These are phyloP conservation scores for Durio zibethinus DNA, from an alignment of 345 rosid genomes.

Conservation along the genomic window DNA sequence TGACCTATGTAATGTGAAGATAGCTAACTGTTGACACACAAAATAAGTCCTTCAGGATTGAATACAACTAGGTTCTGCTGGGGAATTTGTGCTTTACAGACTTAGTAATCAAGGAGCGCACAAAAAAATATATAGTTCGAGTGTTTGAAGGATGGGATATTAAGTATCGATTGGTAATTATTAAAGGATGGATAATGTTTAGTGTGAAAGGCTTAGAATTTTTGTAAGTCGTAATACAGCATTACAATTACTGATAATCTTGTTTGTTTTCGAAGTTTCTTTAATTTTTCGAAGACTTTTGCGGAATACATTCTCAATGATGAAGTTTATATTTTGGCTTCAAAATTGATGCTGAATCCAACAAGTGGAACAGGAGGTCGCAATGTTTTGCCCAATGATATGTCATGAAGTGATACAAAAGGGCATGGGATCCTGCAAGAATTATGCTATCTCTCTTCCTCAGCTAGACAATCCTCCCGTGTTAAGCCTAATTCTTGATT, in stretches of 20 bases:
- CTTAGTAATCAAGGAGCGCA: neutral
- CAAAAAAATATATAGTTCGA: neutral
- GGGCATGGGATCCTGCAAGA: conserved; percentile 80
- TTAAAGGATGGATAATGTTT: neutral
- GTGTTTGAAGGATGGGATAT: neutral
- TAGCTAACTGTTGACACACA: neutral
- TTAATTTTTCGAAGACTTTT: conserved; percentile 12
- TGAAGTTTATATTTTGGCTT: conserved; percentile 85
- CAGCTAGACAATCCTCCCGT: conserved; percentile 73
- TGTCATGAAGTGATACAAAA: conserved; percentile 68
- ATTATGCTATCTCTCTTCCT: conserved; percentile 74
- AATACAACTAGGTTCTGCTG: neutral
- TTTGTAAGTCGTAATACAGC: neutral
- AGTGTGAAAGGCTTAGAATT: neutral
- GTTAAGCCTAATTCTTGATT: conserved; percentile 76
- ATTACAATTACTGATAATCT: neutral
- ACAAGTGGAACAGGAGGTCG: conserved; percentile 91
- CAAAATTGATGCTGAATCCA: conserved; percentile 83
- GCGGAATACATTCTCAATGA: conserved; percentile 30
- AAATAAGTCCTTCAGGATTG: neutral
- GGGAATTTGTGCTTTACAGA: neutral
- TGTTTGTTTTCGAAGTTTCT: neutral
- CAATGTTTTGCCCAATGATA: conserved; percentile 91
- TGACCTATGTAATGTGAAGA: neutral
- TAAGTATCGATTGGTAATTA: too few relatives aligned